Percentiles rank a stretch among this genome's conserved stretches.
These are phyloP conservation scores for Yamadazyma aaseri DNA, from an alignment of 1,139 yeast genomes.

Conservation along the genomic window DNA sequence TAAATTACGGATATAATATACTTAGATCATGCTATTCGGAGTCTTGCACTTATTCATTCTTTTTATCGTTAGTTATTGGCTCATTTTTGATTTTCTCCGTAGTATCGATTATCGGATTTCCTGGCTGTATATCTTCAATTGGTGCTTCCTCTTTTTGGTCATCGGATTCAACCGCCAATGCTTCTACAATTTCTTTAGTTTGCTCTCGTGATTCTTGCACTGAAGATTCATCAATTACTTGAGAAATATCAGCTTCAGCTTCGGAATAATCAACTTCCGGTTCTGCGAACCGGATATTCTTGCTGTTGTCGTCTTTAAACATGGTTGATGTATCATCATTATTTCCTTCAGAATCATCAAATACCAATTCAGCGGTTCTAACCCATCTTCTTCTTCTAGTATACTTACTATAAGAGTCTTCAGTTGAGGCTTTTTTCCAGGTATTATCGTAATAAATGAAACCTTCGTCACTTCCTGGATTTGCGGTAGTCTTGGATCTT, in stretches of 20 bases:
- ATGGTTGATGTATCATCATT: slow-evolving; percentile 3
- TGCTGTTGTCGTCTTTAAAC: slow-evolving; percentile 14
- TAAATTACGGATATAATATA: no score
- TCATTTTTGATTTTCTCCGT: neutral
- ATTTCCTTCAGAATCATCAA: slow-evolving; percentile 19
- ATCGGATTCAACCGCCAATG: slow-evolving; percentile 13
- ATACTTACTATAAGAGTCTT: slow-evolving; percentile 84
- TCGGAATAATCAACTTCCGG: slow-evolving; percentile 8
- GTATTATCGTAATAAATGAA: slow-evolving; percentile 87
- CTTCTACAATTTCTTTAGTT: slow-evolving; percentile 24
- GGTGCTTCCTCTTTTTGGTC: slow-evolving; percentile 11
- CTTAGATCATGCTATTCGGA: no score
- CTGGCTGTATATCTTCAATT: slow-evolving; percentile 14
- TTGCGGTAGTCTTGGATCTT: slow-evolving; percentile 67
- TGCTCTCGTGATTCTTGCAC: slow-evolving; percentile 6
- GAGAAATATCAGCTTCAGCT: slow-evolving; percentile 3
- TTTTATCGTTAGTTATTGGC: slow-evolving; percentile 10
- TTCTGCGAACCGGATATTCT: slow-evolving; percentile 41
- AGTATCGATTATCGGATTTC: slow-evolving; percentile 6
- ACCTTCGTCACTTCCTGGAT: slow-evolving; percentile 81
- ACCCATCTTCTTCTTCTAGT: slow-evolving; percentile 96
- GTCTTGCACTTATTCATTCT: slow-evolving; percentile 12
- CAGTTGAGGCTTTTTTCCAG: slow-evolving; percentile 90
- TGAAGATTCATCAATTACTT: slow-evolving; percentile 6
- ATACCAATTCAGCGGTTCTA: slow-evolving; percentile 84